These are phyloP conservation scores for Wickerhamomyces hampshirensis DNA, from an alignment of 805 yeast species.

Conservation along the genomic window DNA sequence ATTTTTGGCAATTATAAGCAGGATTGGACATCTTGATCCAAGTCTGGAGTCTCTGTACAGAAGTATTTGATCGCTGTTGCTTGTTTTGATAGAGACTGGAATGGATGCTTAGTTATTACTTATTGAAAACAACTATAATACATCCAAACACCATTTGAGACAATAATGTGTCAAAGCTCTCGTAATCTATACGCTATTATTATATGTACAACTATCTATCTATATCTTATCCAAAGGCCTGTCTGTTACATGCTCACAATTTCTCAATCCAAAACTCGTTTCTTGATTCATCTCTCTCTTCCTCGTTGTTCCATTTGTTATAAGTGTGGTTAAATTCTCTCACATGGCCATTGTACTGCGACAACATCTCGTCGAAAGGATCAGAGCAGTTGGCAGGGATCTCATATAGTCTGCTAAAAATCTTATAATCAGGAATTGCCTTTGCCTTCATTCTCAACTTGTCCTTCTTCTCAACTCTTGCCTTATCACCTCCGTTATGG, in stretches of 20 bases:
- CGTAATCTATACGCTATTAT: no score
- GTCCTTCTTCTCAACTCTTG: conserved; percentile 9
- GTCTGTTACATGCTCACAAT: conserved; percentile 18
- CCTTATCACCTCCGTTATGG: conserved; percentile 9
- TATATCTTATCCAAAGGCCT: no score
- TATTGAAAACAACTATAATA: no score
- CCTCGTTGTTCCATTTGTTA: conserved; percentile 18
- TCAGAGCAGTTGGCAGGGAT: conserved; percentile 19
- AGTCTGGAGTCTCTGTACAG: no score
- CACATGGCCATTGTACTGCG: conserved; percentile 17
- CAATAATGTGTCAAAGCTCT: no score
- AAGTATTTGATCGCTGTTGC: no score
- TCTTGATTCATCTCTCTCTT: conserved; percentile 19
- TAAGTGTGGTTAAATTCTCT: conserved; percentile 20
- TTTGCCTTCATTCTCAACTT: conserved; percentile 19
- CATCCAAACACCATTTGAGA: no score
- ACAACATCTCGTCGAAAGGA: conserved; percentile 28
- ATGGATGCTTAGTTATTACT: no score
- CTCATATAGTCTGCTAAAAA: conserved; percentile 22
- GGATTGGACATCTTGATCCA: no score
- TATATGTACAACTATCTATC: no score
- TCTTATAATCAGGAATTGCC: conserved; percentile 19
- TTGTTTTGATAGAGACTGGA: no score
- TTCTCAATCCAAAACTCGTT: conserved; percentile 26
- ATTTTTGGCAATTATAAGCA: conserved; percentile 55